Evolutionary conservation across 2,329 filamentous ascomycete genomes (phyloP).

Genomic region (Lachnum nothofagi): DNA sequence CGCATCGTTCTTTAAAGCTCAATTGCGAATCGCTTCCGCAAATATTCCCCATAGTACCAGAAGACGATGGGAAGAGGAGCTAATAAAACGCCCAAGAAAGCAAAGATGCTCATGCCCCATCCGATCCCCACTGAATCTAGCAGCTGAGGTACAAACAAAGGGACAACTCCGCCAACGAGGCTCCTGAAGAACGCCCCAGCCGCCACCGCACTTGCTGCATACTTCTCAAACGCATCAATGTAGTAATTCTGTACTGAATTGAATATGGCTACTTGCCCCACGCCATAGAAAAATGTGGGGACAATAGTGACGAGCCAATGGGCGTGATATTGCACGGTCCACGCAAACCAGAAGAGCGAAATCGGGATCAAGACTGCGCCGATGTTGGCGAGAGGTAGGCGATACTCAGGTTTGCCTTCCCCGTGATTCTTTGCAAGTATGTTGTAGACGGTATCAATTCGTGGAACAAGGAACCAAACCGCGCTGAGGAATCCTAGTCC

Average conservation of each 20-base stretch:
- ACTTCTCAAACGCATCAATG: slow-evolving; percentile 47
- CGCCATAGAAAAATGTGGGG: slow-evolving; percentile 43
- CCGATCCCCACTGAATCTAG: slow-evolving; percentile 43
- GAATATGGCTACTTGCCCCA: slow-evolving; percentile 49
- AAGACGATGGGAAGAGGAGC: slow-evolving; percentile 47
- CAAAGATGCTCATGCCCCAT: slow-evolving; percentile 47
- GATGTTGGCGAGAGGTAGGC: slow-evolving; percentile 44
- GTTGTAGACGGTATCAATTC: slow-evolving; percentile 45
- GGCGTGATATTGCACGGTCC: slow-evolving; percentile 48
- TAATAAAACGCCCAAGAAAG: slow-evolving; percentile 40
- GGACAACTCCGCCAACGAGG: slow-evolving; percentile 43
- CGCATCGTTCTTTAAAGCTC: too few relatives aligned
- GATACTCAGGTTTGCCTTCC: slow-evolving; percentile 34
- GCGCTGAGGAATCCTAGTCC: slow-evolving; percentile 32
- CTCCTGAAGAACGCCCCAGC: slow-evolving; percentile 44
- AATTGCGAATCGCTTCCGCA: slow-evolving; percentile 42
- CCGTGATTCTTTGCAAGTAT: slow-evolving; percentile 37
- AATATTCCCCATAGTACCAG: slow-evolving; percentile 41
- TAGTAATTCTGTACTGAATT: slow-evolving; percentile 52
- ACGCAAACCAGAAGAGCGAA: slow-evolving; percentile 56
- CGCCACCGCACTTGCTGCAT: slow-evolving; percentile 46
- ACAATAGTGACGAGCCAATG: slow-evolving; percentile 55
- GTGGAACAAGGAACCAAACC: slow-evolving; percentile 36
- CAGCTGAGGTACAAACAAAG: slow-evolving; percentile 40
- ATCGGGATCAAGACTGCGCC: slow-evolving; percentile 50